Conservation (phyloP, 495 filamentous ascomycete species). For the Penicillium coprophilum region DNA sequence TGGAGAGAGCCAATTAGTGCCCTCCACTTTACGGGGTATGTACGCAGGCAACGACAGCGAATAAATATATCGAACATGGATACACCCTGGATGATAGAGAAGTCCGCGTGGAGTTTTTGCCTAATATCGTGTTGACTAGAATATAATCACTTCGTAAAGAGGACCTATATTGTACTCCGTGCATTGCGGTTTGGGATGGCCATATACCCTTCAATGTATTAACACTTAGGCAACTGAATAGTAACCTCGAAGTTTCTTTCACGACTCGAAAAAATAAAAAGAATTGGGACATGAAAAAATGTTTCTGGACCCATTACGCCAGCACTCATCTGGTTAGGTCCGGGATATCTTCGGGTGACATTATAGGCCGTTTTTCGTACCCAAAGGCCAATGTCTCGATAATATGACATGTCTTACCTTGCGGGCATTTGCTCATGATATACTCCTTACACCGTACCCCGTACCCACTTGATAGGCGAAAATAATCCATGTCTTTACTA, state of each 20-base stretch:
- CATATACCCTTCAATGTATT: neutral
- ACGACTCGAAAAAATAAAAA: neutral
- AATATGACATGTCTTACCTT: neutral
- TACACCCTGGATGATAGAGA: neutral
- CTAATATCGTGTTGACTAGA: too few relatives aligned
- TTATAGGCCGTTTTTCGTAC: neutral
- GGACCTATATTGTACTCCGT: neutral
- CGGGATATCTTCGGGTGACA: conserved; percentile 9
- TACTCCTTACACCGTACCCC: too few relatives aligned
- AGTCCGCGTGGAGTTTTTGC: too few relatives aligned
- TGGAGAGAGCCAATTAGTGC: neutral
- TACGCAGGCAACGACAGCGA: neutral
- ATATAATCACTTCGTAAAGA: too few relatives aligned
- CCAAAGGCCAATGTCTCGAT: neutral
- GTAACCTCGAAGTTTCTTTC: neutral
- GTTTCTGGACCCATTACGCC: neutral
- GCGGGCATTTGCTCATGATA: neutral
- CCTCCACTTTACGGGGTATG: neutral
- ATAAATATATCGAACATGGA: neutral
- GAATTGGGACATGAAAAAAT: neutral
- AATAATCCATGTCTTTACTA: neutral
- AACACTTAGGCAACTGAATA: neutral
- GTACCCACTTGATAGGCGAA: neutral
- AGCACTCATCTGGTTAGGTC: conserved; percentile 3
- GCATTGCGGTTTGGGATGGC: neutral